Base-by-base conservation (phyloP, 176 grass and related monocot species). In the Urochloa ruziziensis region DNA sequence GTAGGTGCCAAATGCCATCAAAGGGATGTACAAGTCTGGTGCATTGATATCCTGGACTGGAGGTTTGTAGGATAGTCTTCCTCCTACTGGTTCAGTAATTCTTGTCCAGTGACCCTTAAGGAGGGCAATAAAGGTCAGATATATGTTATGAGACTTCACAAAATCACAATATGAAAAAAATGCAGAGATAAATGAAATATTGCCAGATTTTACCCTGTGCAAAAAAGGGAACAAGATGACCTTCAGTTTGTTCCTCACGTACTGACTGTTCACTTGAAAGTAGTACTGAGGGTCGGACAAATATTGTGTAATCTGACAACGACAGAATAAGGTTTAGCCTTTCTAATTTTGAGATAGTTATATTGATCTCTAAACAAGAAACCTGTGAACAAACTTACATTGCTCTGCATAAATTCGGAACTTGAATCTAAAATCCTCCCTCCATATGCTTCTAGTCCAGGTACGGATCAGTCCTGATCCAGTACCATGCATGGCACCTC, bases 11-110 rank as follows among this genome's bases (percentile, higher is more conserved):
- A 94, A 94, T 61, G 93, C 90, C 93, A 94, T 92, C 49, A 94
- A 79, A 57, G 90, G 93, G 49, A 97, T 94, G 86, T 94, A 97
- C 43, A 97, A 72, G 75, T 97, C 95, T 66, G 88, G 92, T 46
- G 92, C 92, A 89, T 94, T 97, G 85, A 97, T 94, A 88, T 94
- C 92, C 86, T 94, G 83, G 70, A 97, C 57, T 81, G 94, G 94
- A 67, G 90, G 95, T 84, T 92, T 97, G 81, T 94, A 94, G 2
- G 92, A 92, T 3, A 94, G 48, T 57, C 83, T 92, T 67, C 88
- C 95, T 85, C 92, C 92, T 36, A 97, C 92, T 30, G 92, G 90
- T 85, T 94, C 92, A 62, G 90, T 92, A 85, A 97, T 85, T 44
- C 90, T 94, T 76, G 90, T 97, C 92, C 95, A 97, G 68, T 97